phyloP scores from a whole-genome alignment of 345 rosid genomes.

The Bruguiera gymnorhiza region DNA sequence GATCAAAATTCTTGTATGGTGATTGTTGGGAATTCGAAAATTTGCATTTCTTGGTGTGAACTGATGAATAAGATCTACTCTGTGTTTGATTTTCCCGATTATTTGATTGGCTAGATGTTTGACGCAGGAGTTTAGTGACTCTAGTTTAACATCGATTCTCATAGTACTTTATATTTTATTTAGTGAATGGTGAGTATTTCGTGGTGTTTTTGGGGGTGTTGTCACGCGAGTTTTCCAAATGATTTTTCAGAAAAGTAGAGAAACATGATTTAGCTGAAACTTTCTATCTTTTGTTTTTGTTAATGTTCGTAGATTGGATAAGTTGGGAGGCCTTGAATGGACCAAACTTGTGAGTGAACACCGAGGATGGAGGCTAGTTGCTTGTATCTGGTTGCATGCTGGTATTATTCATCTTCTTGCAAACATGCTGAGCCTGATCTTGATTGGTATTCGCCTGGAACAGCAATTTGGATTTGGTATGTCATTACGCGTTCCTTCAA shows the following conservation, averaged over 20 bases:
- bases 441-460: slow-evolving; percentile 28
- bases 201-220: no score
- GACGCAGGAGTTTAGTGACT: slow-evolving; percentile 1
- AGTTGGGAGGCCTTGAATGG: slow-evolving; percentile 27
- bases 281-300: neutral
- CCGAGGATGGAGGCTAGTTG: slow-evolving; percentile 30
- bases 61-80: neutral
- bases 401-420: slow-evolving; percentile 30
- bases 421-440: slow-evolving; percentile 28
- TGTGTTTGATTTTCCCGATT: neutral
- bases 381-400: slow-evolving; percentile 31
- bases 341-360: slow-evolving; percentile 14
- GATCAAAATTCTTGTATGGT: no score
- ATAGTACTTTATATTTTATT: neutral
- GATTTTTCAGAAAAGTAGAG: neutral
- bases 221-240: neutral
- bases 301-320: slow-evolving; percentile 16
- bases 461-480: slow-evolving; percentile 32
- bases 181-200: neutral
- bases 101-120: slow-evolving; percentile 7
- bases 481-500: neutral
- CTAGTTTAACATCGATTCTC: neutral
- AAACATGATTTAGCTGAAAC: neutral
- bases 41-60: neutral
- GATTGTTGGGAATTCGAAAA: no score